Evolutionary conservation across 2,329 filamentous ascomycete species (phyloP).

Genomic region (Hypoxylon sp.): DNA sequence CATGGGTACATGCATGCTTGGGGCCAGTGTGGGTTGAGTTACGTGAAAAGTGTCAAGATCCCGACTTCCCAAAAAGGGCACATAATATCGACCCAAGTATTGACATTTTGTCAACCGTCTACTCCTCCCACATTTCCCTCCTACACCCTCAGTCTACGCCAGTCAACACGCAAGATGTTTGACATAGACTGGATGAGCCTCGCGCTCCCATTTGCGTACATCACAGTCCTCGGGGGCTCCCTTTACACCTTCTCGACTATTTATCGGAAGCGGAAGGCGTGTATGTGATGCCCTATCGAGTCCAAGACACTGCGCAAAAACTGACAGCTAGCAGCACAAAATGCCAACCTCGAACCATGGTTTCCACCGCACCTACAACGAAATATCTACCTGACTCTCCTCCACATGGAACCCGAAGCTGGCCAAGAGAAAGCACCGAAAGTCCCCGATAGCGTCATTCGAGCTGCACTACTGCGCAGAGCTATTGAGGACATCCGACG

Average conservation of each 20-base stretch:
- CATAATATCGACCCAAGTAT: conserved; percentile 22
- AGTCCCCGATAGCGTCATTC: conserved; percentile 87
- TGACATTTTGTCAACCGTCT: conserved; percentile 20
- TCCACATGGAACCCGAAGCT: conserved; percentile 79
- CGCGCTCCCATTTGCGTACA: conserved; percentile 88
- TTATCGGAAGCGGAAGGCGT: conserved; percentile 91
- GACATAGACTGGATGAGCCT: conserved; percentile 86
- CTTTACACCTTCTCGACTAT: conserved; percentile 93
- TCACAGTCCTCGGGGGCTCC: conserved; percentile 87
- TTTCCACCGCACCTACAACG: conserved; percentile 91
- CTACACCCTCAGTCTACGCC: conserved; percentile 10
- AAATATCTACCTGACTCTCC: conserved; percentile 93
- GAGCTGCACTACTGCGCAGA: conserved; percentile 88
- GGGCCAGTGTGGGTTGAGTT: conserved; percentile 27
- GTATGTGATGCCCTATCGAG: conserved; percentile 63
- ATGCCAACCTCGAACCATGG: conserved; percentile 91
- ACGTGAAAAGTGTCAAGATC: conserved; percentile 55
- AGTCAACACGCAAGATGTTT: conserved; percentile 60
- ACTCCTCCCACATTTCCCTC: conserved; percentile 26
- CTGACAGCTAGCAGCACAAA: conserved; percentile 70
- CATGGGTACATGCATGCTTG: conserved; percentile 30
- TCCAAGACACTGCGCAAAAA: conserved; percentile 16
- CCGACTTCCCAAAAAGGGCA: conserved; percentile 42
- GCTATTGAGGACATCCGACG: conserved; percentile 94
- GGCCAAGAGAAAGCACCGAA: conserved; percentile 76